Base-by-base conservation (phyloP, 140 eudicot genomes). In the Erigeron philadelphicus region DNA sequence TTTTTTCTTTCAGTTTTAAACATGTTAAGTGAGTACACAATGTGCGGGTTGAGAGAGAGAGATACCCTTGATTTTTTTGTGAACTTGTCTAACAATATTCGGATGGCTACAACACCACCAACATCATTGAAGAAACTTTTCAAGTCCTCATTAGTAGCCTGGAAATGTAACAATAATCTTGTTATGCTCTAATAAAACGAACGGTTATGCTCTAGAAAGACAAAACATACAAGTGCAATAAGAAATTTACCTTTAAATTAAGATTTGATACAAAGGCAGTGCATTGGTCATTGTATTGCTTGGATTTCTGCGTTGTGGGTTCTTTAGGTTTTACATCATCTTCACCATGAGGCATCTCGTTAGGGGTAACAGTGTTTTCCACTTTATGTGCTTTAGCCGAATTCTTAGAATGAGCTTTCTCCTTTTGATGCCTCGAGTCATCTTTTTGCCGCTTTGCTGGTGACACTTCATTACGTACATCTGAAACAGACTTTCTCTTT, bases 261-360 rank as follows among this genome's bases (percentile, higher is more conserved):
- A 92, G 85, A 70, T 92, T 92, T 66, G 98, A 92, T 53, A 92
- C 62, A 72, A 92, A 92, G 70, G 78, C 96, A 45, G 98, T 92
- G 88, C 98, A 92, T 59, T 88, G 85, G 72, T 92, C 96, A 70
- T 59, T 79, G 68, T 80, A 91, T 44, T 71, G 74, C 44, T 67
- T 72, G 66, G 83, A 41, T 61, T 82, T 86, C 52, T 76, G 84
- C 41, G 68, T 66, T 5, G 67, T 71, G 6, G 64, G 42, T 44
- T 80, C 80, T 71, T 79, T 76, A 4, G 66, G 66, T 69, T 81
- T 78, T 23, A 38, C 31, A 6, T 66, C 85, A 70, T 65, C 68
- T 59, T 71, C 78, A 52, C 61, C 56, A 12, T 67, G 82, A 62
- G 78, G 10, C 21, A 35, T 76, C 49, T 67, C 67, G 21, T 3